Evolutionary conservation across 371 early-diverging fungal genomes (phyloP), one percentile per base, ranked within the genome.

Genomic region (Dichotomocladium elegans): DNA sequence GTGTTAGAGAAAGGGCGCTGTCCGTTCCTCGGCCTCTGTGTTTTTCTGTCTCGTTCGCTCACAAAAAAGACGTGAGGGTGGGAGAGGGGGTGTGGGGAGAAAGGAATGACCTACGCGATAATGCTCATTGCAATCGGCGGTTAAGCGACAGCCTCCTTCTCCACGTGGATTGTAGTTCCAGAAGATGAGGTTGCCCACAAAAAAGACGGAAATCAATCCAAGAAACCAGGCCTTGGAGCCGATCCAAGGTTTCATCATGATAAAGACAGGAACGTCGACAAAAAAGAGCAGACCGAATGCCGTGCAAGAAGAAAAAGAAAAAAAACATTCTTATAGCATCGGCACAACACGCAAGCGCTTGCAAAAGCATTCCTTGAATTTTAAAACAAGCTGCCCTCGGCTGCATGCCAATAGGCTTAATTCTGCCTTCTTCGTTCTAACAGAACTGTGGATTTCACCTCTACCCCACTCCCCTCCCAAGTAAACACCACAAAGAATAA

Each of bases 201-300:
- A 58, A 34, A 58, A 58, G 2, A 53, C 27, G 27, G 37, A 40
- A 6, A 58, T 30, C 12, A 58, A 22, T 6, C 41, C 47, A 29
- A 58, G 43, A 41, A 58, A 35, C 59, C 59, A 53, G 14, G 41
- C 27, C 35, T 37, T 43, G 9, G 59, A 53, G 31, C 48, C 29
- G 14, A 47, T 26, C 43, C 53, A 53, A 40, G 49, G 17, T 48
- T 58, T 53, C 59, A 58, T 53, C 48, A 47, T 55, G n/a, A 17
- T 33, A 24, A 34, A 27, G 30, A 19, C 50, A 51, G 21, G 40
- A 30, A 50, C n/a, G n/a, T n/a, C n/a, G n/a, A 51, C 34, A 22
- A 15, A 46, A 44, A 45, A 41, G 37, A 57, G 17, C n/a, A 31
- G 17, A 7, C 14, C 30, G 34, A 47, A 31, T 10, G 34, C 9